Base-by-base conservation (phyloP, 2,329 filamentous ascomycete genomes). In the Cladosporium austrohemisphaericum region DNA sequence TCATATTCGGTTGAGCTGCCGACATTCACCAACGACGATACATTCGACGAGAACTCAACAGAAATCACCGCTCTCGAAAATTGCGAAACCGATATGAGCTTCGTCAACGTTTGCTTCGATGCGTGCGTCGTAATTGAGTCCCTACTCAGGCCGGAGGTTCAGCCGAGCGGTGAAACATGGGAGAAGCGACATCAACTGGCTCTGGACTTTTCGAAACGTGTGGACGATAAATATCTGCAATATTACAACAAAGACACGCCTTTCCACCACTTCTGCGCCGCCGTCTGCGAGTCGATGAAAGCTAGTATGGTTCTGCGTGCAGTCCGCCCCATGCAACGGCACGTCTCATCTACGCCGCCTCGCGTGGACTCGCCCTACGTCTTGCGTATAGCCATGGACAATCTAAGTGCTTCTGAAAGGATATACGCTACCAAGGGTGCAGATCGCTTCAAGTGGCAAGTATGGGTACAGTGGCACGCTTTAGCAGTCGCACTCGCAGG, bases 381-480 rank as follows among this genome's bases (percentile, higher is more conserved):
- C 1, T 57, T 66, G 43, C 47, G 59, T 16, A 50, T 65, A 6
- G 73, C 77, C 4, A 60, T 77, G 14, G 71, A 73, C 13, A 68
- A 72, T 41, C 68, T 79, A 43, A 72, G 76, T 49, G 62, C 74
- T 14, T 63, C 62, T 32, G 65, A 68, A 16, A 52, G 56, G 35
- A 53, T 63, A 29, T 59, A 61, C 20, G 60, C 63, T 41, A 65
- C 66, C n/a, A 61, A 64, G 3, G 68, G 65, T 35, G 64, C 60
- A 1, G 65, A 68, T 10, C 62, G 68, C 3, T 77, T 71, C 61
- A 59, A 61, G 16, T 79, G 76, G 73, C 75, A 76, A 69, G 66
- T 70, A 1, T 79, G 76, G 60, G 72, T 77, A 11, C 76, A 77
- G 51, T 80, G 77, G 77, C 77, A 80, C 54, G 71, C 76, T 6